phyloP scores from a whole-genome alignment of 2,329 filamentous ascomycete genomes.

The Fonsecaea monophora region DNA sequence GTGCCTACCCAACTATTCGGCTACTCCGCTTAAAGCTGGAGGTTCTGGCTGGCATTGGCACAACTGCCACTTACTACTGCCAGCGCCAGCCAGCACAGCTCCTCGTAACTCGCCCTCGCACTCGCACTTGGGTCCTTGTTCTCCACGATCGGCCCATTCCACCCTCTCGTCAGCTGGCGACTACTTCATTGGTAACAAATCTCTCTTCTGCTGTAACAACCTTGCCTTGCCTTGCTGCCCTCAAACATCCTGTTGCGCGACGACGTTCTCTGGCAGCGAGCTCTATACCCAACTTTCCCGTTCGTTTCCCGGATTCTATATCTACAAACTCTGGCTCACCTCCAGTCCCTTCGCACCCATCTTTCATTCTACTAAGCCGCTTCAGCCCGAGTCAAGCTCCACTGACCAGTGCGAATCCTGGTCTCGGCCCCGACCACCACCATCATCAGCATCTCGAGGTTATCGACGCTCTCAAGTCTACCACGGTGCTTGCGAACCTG shows the following conservation, averaged over 20 bases:
- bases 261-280: constrained; percentile 12
- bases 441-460: constrained; percentile 33
- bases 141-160: constrained; percentile 30
- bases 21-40: constrained; percentile 33
- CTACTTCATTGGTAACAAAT: constrained; percentile 17
- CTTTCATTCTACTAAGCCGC: constrained; percentile 14
- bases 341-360: constrained; percentile 11
- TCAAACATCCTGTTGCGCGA: constrained; percentile 16
- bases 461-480: constrained; percentile 19
- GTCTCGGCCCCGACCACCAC: constrained; percentile 28
- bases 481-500: constrained; percentile 11
- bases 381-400: constrained; percentile 26
- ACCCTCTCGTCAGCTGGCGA: constrained; percentile 34
- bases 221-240: constrained; percentile 17
- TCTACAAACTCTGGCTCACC: constrained; percentile 8
- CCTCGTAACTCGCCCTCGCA: constrained; percentile 12
- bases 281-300: not conserved
- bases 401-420: constrained; percentile 21
- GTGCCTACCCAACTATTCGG: constrained; percentile 16
- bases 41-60: constrained; percentile 16
- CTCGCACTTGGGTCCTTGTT: constrained; percentile 15
- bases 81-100: not conserved
- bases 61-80: constrained; percentile 1
- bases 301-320: constrained; percentile 6
- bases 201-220: constrained; percentile 23